Conservation (phyloP, 345 rosid genomes). For the Noccaea bulbosa region DNA sequence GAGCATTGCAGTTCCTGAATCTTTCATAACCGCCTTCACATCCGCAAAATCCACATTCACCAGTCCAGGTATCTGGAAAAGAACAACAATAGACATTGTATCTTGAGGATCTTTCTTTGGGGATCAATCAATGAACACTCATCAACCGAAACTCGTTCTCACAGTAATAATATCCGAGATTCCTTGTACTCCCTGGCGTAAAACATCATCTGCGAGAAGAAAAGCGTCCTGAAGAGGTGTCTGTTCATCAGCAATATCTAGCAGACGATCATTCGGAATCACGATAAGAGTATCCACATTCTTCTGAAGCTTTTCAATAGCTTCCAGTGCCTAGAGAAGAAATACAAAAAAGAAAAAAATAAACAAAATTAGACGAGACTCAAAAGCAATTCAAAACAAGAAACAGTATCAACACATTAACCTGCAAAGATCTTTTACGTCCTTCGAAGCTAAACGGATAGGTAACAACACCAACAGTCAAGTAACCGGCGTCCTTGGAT, state of each 20-base stretch:
- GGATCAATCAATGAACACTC: slow-evolving; percentile 18
- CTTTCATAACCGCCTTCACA: slow-evolving; percentile 95
- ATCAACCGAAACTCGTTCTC: slow-evolving; percentile 38
- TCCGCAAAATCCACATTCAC: slow-evolving; percentile 99
- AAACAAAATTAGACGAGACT: too few relatives aligned
- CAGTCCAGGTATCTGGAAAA: slow-evolving; percentile 86
- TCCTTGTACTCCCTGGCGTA: slow-evolving; percentile 99
- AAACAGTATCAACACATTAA: slow-evolving; percentile 28
- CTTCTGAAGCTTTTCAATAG: slow-evolving; percentile 91
- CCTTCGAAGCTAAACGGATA: slow-evolving; percentile 99
- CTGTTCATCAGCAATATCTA: slow-evolving; percentile 98
- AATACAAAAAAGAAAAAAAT: too few relatives aligned
- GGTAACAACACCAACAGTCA: slow-evolving; percentile 98
- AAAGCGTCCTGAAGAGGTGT: slow-evolving; percentile 97
- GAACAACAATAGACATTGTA: slow-evolving; percentile 21
- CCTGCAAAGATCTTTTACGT: slow-evolving; percentile 94
- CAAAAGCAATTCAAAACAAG: neutral
- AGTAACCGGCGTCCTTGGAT: slow-evolving; percentile 86
- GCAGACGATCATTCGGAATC: slow-evolving; percentile 95
- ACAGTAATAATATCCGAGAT: slow-evolving; percentile 97
- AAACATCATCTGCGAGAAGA: slow-evolving; percentile 96
- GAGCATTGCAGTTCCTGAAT: slow-evolving; percentile 98
- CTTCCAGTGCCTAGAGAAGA: slow-evolving; percentile 93
- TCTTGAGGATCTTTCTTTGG: slow-evolving; percentile 10
- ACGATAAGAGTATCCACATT: slow-evolving; percentile 96